Evolutionary conservation across 1,284 basidiomycete species (phyloP).

Genomic region (Ceratobasidium sp.): DNA sequence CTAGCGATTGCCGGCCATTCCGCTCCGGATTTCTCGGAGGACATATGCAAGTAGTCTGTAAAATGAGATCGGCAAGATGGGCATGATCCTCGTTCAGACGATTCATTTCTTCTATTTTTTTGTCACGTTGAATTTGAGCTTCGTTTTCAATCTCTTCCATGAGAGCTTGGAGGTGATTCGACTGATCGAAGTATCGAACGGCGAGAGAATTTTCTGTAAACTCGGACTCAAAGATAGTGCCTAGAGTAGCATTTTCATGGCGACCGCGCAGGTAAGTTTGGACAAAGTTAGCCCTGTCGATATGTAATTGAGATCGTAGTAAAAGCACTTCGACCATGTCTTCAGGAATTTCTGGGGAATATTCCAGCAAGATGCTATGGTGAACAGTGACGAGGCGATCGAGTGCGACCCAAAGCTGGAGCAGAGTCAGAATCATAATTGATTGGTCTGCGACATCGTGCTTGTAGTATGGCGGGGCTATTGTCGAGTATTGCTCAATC

Average conservation of each 20-base stretch:
- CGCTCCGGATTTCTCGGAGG: background rate
- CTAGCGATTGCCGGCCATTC: no score
- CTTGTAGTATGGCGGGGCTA: background rate
- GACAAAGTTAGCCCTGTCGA: conserved; percentile 48
- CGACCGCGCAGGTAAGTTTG: conserved; percentile 51
- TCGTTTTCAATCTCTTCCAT: conserved; percentile 47
- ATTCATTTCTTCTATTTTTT: conserved; percentile 47
- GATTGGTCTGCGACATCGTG: conserved; percentile 26
- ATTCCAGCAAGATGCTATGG: conserved; percentile 36
- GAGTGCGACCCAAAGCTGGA: conserved; percentile 40
- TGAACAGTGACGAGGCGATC: conserved; percentile 37
- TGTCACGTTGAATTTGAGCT: conserved; percentile 42
- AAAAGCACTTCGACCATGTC: conserved; percentile 29
- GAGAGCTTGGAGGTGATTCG: conserved; percentile 44
- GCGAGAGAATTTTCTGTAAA: conserved; percentile 50
- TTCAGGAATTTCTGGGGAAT: conserved; percentile 38
- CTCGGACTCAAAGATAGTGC: no score
- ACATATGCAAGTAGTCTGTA: background rate
- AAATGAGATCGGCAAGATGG: conserved; percentile 26
- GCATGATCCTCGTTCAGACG: conserved; percentile 36
- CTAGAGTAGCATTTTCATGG: conserved; percentile 34
- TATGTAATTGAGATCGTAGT: conserved; percentile 12
- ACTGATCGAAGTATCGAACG: conserved; percentile 48
- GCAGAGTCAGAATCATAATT: conserved; percentile 41
- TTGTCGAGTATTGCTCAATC: conserved; percentile 10